Evolutionary conservation across 2,329 filamentous ascomycete genomes (phyloP).

Genomic region (Arachnomyces sp.): DNA sequence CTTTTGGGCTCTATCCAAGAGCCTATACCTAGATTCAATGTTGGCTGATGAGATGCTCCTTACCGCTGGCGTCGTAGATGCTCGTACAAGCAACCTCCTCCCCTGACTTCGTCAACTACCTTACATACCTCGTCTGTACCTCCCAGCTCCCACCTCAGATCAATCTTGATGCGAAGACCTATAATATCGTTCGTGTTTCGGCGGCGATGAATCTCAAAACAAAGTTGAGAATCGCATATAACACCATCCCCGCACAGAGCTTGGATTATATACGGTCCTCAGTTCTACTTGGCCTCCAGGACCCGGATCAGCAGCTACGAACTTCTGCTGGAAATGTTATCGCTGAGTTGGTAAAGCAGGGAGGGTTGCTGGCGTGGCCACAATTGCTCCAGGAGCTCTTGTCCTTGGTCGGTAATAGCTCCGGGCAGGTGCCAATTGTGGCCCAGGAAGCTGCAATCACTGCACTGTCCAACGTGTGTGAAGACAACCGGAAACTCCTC

Average conservation of each 20-base stretch:
- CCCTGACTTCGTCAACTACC: conserved; percentile 95
- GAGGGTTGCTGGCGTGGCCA: conserved; percentile 84
- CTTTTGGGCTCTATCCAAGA: conserved; percentile 2
- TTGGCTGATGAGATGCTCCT: not conserved
- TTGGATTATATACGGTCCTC: conserved; percentile 71
- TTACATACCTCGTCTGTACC: conserved; percentile 81
- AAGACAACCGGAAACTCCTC: conserved; percentile 82
- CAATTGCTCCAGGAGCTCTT: conserved; percentile 80
- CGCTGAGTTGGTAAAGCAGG: conserved; percentile 78
- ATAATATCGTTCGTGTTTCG: conserved; percentile 69
- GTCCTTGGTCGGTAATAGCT: conserved; percentile 65
- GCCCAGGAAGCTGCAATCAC: conserved; percentile 91
- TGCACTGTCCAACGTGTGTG: conserved; percentile 88
- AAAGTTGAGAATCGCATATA: conserved; percentile 70
- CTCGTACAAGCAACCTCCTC: conserved; percentile 79
- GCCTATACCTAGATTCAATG: not conserved
- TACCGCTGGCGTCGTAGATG: conserved; percentile 55
- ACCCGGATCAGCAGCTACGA: conserved; percentile 73
- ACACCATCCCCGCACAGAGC: conserved; percentile 65
- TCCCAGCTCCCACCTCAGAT: conserved; percentile 48
- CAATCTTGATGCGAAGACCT: conserved; percentile 57
- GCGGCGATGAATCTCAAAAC: conserved; percentile 96
- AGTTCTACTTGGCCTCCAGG: conserved; percentile 71
- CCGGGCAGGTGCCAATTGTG: conserved; percentile 58
- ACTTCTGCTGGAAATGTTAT: conserved; percentile 89